Evolutionary conservation across 305 asterid genomes (phyloP), one percentile per base, ranked within the genome.

Genomic region (Fraxinus ornus): DNA sequence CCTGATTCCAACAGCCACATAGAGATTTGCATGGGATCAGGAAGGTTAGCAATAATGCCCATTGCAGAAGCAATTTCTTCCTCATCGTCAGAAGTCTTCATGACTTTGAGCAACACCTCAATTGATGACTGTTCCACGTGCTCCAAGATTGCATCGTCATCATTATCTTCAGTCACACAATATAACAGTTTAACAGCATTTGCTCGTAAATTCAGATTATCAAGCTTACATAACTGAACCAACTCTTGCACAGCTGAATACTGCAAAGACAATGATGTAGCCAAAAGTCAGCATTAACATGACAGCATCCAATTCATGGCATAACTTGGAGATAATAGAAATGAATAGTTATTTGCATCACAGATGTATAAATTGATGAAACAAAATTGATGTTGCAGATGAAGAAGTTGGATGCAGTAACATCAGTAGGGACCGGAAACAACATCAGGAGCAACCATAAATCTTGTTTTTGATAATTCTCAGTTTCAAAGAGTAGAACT

Each of bases 1-100:
- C 52, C 86, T n/a, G 89, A 92, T 79, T 88, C 90, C 78, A 85
- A 66, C 39, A 92, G 90, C 91, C 93, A 92, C 66, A 77, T 79
- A 10, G 93, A 86, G 84, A 90, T 79, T 81, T 85, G 79, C 66
- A 76, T 33, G 21, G 93, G 83, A 7, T 81, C 74, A 17, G 94
- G 92, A 78, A 92, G 90, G 91, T 86, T 83, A 13, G 91, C 88
- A 33, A 91, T 82, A 80, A 84, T 86, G 79, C 94, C 93, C 83
- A 92, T 76, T 76, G 93, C 80, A 3, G 91, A 92, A 84, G 89
- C 86, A 49, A 86, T 84, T 83, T 92, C 97, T 66, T 90, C 91
- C 49, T 87, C 91, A 2, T 91, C 81, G 7, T 80, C 37, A 13
- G 91, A 87, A 80, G 82, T 81, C 78, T 79, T 85, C 60, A 89